phyloP scores from a whole-genome alignment of 2,329 filamentous ascomycete genomes.

The Aspergillaceae sp. region DNA sequence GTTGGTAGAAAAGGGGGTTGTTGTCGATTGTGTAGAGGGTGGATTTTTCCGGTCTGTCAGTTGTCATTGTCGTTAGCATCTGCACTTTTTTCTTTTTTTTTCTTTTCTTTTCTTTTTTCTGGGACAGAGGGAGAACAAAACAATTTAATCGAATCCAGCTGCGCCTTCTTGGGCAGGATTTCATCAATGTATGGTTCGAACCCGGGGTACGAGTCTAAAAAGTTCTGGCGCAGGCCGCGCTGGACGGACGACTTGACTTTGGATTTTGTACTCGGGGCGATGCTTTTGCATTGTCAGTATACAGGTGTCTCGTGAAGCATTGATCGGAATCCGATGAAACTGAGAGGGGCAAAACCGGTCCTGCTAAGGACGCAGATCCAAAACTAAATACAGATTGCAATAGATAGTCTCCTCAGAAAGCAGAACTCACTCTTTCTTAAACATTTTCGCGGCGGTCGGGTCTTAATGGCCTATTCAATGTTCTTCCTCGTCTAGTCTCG shows the following conservation, averaged over 20 bases:
- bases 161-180: conserved; percentile 88
- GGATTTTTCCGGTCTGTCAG: conserved; percentile 64
- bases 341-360: no score
- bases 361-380: no score
- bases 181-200: conserved; percentile 85
- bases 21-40: conserved; percentile 76
- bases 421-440: conserved; percentile 74
- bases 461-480: conserved; percentile 3
- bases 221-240: conserved; percentile 71
- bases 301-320: no score
- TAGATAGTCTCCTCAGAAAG: no score
- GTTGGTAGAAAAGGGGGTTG: conserved; percentile 84
- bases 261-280: conserved; percentile 70
- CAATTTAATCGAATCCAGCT: conserved; percentile 84
- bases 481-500: neutral
- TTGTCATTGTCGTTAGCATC: neutral
- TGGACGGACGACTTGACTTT: conserved; percentile 97
- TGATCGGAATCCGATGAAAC: no score
- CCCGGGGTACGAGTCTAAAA: conserved; percentile 76
- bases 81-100: conserved; percentile 1
- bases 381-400: no score
- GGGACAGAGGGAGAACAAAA: conserved; percentile 23
- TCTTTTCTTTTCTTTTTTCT: neutral
- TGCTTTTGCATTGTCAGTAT: conserved; percentile 40
- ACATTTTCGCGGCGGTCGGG: conserved; percentile 52